phyloP scores from a whole-genome alignment of 169 alveolate species.

The Theileria parva region DNA sequence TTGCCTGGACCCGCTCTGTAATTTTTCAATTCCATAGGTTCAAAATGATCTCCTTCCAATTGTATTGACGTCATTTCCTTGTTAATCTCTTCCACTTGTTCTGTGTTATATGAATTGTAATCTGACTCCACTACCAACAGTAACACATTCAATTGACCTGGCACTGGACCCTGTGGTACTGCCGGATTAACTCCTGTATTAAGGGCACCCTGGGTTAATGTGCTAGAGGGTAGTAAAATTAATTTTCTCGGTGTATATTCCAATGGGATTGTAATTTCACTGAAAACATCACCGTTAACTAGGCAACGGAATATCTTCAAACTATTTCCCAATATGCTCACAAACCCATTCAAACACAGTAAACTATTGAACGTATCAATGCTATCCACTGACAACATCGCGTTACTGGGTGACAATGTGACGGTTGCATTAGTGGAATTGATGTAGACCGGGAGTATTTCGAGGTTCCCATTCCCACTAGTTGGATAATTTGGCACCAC shows the following conservation, averaged over 20 bases:
- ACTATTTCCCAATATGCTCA: constrained; percentile 86
- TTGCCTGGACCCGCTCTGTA: constrained; percentile 91
- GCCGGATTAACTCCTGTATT: too few species aligned
- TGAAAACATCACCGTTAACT: constrained; percentile 88
- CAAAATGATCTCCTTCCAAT: constrained; percentile 66
- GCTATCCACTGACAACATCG: constrained; percentile 72
- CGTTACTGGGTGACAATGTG: too few species aligned
- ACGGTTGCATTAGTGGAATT: not conserved
- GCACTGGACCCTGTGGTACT: too few species aligned
- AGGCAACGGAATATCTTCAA: constrained; percentile 81
- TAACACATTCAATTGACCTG: constrained; percentile 62
- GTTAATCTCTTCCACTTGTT: constrained; percentile 75
- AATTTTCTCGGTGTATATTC: constrained; percentile 91
- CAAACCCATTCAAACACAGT: constrained; percentile 88
- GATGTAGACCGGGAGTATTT: not conserved
- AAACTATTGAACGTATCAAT: constrained; percentile 84
- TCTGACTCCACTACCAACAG: constrained; percentile 88
- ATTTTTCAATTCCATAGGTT: constrained; percentile 80
- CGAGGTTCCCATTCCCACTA: not conserved
- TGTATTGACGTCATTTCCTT: constrained; percentile 66
- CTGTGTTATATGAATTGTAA: constrained; percentile 84
- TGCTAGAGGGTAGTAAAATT: constrained; percentile 83
- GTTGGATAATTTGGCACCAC: not conserved
- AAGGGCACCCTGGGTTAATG: constrained; percentile 52
- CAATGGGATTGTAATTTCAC: constrained; percentile 82